Evolutionary conservation across 176 grass and related monocot genomes (phyloP), one percentile per base, ranked within the genome.

Genomic region (Musa itinerans): DNA sequence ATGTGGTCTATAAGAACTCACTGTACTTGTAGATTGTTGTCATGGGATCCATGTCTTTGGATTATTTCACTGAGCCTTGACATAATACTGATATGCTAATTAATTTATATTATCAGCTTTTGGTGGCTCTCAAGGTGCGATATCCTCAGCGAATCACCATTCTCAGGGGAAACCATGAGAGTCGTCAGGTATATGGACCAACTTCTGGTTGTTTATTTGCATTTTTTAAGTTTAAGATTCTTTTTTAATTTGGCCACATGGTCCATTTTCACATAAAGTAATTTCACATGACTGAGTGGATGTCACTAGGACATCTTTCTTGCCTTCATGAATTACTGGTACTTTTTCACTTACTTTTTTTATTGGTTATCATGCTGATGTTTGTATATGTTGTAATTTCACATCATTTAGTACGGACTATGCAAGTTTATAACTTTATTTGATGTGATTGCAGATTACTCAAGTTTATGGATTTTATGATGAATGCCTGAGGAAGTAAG

Each of bases 381-480:
- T 43, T 43, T 43, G 34, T 43, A 6, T 43, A 43, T 6, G 34
- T 0, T 43, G 34, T 43, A 43, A 43, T 3, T 43, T 43, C 34
- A 43, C 34, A 43, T 43, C 34, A 43, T 43, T 43, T 43, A 43
- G 34, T 43, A 43, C 3, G 34, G 34, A 43, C 29, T 43, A 43
- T 43, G 34, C 4, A 43, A 43, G 34, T 43, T 43, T 62, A 17
- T 19, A 19, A 17, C 63, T 66, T 19, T 29, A 19, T 66, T 25
- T 24, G 11, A 66, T 22, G 21, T 24, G 8, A 66, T 26, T 29
- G 63, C 63, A 66, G 63, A 66, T 66, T 66, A 66, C 63, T 7
- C 63, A 66, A 24, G 63, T 66, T 66, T 66, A 66, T 66, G 63
- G 63, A 66, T 66, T 66, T 26, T 66, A 66, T 66, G 63, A 66